Evolutionary conservation across 257 asterid genomes (phyloP).

Genomic region (Petunia axillaris): DNA sequence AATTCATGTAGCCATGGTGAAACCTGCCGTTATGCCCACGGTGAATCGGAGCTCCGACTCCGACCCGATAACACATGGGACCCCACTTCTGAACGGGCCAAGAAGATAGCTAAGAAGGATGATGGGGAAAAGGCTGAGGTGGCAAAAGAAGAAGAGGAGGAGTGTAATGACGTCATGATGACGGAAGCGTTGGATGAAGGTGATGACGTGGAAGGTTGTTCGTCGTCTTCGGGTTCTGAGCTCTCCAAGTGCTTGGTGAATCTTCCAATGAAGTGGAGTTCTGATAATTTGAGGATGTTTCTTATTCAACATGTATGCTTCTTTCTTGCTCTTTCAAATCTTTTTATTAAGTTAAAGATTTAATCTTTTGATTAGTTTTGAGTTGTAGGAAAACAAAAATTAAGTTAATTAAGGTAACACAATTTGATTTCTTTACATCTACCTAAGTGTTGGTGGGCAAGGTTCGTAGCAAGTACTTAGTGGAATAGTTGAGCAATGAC

Average conservation of each 20-base stretch:
- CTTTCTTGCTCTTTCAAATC: neutral
- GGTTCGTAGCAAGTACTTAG: too few relatives aligned
- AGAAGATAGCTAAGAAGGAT: conserved; percentile 59
- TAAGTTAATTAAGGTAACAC: too few relatives aligned
- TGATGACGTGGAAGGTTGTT: conserved; percentile 45
- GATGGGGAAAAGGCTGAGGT: conserved; percentile 23
- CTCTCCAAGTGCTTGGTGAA: conserved; percentile 75
- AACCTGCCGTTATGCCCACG: conserved; percentile 81
- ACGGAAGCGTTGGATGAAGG: conserved; percentile 59
- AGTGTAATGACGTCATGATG: conserved; percentile 67
- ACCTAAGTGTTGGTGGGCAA: too few relatives aligned
- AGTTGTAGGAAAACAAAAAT: too few relatives aligned
- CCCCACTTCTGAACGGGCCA: conserved; percentile 90
- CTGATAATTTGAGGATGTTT: conserved; percentile 70
- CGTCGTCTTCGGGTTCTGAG: conserved; percentile 41
- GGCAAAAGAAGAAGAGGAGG: conserved; percentile 23
- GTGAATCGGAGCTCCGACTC: conserved; percentile 78
- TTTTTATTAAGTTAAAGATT: neutral
- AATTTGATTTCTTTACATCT: too few relatives aligned
- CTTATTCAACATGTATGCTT: conserved; percentile 59
- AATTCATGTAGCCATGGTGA: conserved; percentile 82
- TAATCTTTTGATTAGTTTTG: neutral
- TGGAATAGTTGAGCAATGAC: too few relatives aligned
- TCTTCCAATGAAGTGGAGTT: conserved; percentile 88
- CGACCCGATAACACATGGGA: conserved; percentile 91